Conservation (phyloP, 2,329 filamentous ascomycete genomes). For the Blastomyces gilchristii region DNA sequence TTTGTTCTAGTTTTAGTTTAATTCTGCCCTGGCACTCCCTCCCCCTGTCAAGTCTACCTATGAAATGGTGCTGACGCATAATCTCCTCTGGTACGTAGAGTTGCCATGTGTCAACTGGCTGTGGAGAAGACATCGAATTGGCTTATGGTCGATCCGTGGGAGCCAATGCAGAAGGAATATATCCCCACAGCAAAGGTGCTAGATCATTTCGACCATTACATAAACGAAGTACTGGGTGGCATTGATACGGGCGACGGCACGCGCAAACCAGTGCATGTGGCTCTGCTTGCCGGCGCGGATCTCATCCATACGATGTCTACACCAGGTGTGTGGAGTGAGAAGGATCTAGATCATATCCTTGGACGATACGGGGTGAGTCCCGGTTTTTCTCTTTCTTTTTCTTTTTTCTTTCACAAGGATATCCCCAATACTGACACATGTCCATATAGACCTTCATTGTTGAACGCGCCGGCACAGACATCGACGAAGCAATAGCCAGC, state of each 20-base stretch:
- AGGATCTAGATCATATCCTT: constrained; percentile 80
- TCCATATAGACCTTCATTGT: constrained; percentile 58
- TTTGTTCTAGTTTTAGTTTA: not conserved
- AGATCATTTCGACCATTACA: constrained; percentile 83
- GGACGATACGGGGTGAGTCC: constrained; percentile 56
- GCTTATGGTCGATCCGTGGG: constrained; percentile 83
- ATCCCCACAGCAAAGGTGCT: constrained; percentile 81
- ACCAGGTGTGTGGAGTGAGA: constrained; percentile 65
- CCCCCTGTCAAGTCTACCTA: not conserved
- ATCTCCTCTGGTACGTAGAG: constrained; percentile 31
- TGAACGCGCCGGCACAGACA: constrained; percentile 80
- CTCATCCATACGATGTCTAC: constrained; percentile 64
- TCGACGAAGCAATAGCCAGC: constrained; percentile 75
- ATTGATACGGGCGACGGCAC: constrained; percentile 57
- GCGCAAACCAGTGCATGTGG: constrained; percentile 60
- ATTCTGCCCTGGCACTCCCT: too few species aligned
- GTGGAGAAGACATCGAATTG: constrained; percentile 61
- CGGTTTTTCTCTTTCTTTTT: not conserved
- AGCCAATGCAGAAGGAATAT: constrained; percentile 75
- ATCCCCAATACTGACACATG: not conserved
- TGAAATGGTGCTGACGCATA: not conserved
- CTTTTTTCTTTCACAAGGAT: not conserved
- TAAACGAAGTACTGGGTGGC: constrained; percentile 68
- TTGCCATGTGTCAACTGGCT: constrained; percentile 80
- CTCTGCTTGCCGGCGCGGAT: constrained; percentile 70